Conservation (phyloP, 768 basidiomycete species). For the Phylloporus rhodoxanthus region DNA sequence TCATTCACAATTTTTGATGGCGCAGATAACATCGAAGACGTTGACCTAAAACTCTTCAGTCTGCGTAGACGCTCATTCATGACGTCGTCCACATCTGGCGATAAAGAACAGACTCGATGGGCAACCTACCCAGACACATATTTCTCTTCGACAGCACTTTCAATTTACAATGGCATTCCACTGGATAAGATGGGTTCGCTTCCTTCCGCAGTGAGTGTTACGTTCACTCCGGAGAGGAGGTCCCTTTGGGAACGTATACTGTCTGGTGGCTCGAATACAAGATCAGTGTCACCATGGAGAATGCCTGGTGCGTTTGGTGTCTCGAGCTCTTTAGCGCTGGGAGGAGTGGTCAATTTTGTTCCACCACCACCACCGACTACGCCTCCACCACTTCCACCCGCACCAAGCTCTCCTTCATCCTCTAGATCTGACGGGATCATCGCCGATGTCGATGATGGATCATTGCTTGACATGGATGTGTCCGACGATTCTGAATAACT, state of each 20-base stretch:
- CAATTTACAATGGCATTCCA: constrained; percentile 40
- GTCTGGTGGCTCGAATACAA: constrained; percentile 7
- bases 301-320: constrained; percentile 14
- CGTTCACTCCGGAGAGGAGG: constrained; percentile 33
- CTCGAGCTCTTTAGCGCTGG: background rate
- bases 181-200: constrained; percentile 29
- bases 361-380: constrained; percentile 24
- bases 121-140: constrained; percentile 54
- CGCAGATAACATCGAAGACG: constrained; percentile 32
- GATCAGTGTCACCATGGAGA: constrained; percentile 21
- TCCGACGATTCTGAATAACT: constrained; percentile 23
- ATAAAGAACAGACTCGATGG: constrained; percentile 40
- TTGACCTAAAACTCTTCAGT: constrained; percentile 21
- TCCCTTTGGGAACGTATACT: constrained; percentile 38
- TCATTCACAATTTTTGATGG: constrained; percentile 36
- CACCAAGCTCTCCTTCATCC: constrained; percentile 9
- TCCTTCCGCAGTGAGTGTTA: constrained; percentile 25
- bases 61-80: background rate
- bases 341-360: constrained; percentile 17
- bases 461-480: constrained; percentile 24
- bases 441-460: constrained; percentile 6
- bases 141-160: constrained; percentile 53
- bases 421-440: background rate
- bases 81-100: background rate
- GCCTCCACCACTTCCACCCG: constrained; percentile 31